Percentiles rank a stretch among this genome's conserved stretches.
These are phyloP conservation scores for Thyridium curvatum DNA, from an alignment of 2,329 filamentous ascomycete species.

Conservation along the genomic window DNA sequence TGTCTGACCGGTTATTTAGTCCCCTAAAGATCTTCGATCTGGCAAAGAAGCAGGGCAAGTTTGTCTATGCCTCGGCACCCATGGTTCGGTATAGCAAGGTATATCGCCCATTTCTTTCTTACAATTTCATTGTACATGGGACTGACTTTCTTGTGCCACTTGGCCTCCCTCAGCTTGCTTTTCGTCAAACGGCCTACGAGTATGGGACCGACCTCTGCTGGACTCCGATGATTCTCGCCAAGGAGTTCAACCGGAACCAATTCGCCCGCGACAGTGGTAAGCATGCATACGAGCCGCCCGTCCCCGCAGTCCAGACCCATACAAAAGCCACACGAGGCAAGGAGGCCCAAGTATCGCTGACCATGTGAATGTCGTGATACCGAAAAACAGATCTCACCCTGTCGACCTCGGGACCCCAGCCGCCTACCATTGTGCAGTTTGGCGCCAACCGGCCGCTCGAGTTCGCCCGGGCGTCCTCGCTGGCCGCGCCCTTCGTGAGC, in stretches of 20 bases:
- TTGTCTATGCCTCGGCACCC: slow-evolving; percentile 55
- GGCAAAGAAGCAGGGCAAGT: slow-evolving; percentile 42
- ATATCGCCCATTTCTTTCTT: slow-evolving; percentile 6
- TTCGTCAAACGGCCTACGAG: slow-evolving; percentile 58
- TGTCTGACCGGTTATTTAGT: slow-evolving; percentile 21
- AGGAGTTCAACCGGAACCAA: slow-evolving; percentile 59
- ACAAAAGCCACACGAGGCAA: too few species aligned
- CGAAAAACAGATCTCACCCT: slow-evolving; percentile 53
- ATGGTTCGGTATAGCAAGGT: slow-evolving; percentile 63
- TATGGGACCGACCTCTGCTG: slow-evolving; percentile 63
- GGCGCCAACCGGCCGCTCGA: slow-evolving; percentile 57
- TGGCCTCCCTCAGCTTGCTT: slow-evolving; percentile 50
- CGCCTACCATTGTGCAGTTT: slow-evolving; percentile 62
- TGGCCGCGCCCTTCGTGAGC: slow-evolving; percentile 55
- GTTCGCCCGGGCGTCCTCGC: slow-evolving; percentile 53
- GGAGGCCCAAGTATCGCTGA: too few species aligned
- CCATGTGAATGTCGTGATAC: slow-evolving; percentile 7
- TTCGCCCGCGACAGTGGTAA: slow-evolving; percentile 55
- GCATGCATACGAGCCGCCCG: slow-evolving; percentile 5
- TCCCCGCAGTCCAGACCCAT: too few species aligned
- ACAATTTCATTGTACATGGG: too few species aligned
- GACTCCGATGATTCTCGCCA: slow-evolving; percentile 67
- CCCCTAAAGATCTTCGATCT: slow-evolving; percentile 54
- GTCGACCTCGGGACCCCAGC: slow-evolving; percentile 42
- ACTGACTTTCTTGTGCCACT: neutral